A percentile compares a stretch with the other conserved stretches of the same genome.
phyloP scores from a whole-genome alignment of 495 filamentous ascomycete species.

The Trichoderma virens region DNA sequence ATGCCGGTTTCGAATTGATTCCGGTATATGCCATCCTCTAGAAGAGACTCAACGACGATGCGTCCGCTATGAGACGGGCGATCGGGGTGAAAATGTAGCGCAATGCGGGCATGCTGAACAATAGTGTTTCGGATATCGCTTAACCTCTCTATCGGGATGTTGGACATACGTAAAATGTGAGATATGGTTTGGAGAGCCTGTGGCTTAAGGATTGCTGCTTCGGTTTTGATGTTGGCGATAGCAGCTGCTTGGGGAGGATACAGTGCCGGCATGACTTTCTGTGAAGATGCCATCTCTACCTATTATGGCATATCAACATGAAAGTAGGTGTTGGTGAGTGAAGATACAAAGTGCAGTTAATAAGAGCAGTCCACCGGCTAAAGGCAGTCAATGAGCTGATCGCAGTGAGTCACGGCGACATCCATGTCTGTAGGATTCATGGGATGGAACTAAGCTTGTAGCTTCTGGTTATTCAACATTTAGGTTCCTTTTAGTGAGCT shows the following conservation, averaged over 20 bases:
- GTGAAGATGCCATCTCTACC: neutral
- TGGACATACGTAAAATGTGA: neutral
- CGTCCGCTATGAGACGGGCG: constrained; percentile 6
- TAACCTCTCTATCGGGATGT: neutral
- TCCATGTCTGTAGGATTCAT: neutral
- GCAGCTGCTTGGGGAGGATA: neutral
- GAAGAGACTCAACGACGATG: constrained; percentile 10
- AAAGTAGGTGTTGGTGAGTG: no score
- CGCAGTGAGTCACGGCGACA: neutral
- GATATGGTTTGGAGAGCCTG: neutral
- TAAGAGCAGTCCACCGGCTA: no score
- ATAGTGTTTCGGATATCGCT: neutral
- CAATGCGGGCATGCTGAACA: constrained; percentile 3
- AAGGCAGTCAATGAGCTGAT: no score
- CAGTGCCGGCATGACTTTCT: neutral
- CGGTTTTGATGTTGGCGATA: neutral
- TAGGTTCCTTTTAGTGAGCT: neutral
- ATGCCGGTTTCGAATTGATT: constrained; percentile 15
- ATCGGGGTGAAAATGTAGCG: constrained; percentile 15
- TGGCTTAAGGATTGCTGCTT: neutral
- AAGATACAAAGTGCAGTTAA: no score
- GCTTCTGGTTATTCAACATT: neutral
- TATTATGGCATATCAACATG: neutral
- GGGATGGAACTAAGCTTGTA: neutral
- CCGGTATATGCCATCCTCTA: constrained; percentile 11